Percentiles rank a stretch among this genome's conserved stretches.
Evolutionary conservation across 352 stramenopile genomes (phyloP).

Genomic region (Globisporangium megalacanthum): DNA sequence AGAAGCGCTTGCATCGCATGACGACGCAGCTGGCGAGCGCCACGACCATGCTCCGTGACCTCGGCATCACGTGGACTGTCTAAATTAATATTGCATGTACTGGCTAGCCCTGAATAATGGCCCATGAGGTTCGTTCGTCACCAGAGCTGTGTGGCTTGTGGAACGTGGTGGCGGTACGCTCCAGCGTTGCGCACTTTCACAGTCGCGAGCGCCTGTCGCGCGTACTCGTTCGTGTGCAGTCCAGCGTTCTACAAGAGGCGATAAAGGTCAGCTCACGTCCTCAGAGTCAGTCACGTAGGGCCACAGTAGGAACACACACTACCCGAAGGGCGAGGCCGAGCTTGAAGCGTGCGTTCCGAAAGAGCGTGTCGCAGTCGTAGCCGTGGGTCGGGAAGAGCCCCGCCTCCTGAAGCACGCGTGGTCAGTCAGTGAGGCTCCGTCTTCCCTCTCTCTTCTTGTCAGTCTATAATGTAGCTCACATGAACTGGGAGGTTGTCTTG

Average conservation of each 20-base stretch:
- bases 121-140: conserved; percentile 14
- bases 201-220: conserved; percentile 52
- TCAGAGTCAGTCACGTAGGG: too few relatives aligned
- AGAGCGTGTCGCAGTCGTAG: conserved; percentile 72
- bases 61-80: conserved; percentile 2
- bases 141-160: conserved; percentile 57
- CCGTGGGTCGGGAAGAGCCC: conserved; percentile 66
- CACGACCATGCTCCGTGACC: conserved; percentile 29
- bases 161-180: conserved; percentile 58
- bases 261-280: not conserved
- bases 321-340: conserved; percentile 66
- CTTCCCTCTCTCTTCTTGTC: not conserved
- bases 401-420: conserved; percentile 32
- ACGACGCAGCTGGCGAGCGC: conserved; percentile 36
- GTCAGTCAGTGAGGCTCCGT: not conserved
- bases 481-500: conserved; percentile 51
- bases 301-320: not conserved
- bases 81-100: not conserved
- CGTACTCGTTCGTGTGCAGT: conserved; percentile 59
- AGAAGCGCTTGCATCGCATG: conserved; percentile 41
- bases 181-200: conserved; percentile 68
- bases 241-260: conserved; percentile 38
- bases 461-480: conserved; percentile 14
- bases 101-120: not conserved
- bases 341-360: conserved; percentile 81